A percentile compares a stretch with the other conserved stretches of the same genome.
phyloP scores from a whole-genome alignment of 2,329 filamentous ascomycete genomes.

The Tolypocladium endophyticum region DNA sequence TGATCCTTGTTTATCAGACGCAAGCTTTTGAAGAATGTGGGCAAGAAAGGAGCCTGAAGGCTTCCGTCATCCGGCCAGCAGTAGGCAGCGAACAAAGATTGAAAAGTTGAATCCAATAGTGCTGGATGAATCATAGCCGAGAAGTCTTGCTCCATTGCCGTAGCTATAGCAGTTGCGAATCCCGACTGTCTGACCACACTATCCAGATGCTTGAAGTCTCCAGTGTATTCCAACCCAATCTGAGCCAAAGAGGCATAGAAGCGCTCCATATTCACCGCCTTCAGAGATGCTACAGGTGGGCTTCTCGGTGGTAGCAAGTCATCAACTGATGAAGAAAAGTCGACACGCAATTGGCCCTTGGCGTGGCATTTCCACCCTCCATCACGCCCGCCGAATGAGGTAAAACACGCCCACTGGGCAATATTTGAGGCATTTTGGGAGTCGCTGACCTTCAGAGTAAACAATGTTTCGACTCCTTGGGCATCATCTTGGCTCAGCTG shows the following conservation, averaged over 20 bases:
- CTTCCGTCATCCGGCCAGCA: background rate
- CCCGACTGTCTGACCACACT: background rate
- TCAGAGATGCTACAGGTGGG: background rate
- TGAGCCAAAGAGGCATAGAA: background rate
- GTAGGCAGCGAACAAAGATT: background rate
- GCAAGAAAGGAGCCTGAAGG: background rate
- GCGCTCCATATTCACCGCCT: background rate
- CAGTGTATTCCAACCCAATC: background rate
- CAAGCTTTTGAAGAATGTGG: background rate
- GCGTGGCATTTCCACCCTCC: background rate
- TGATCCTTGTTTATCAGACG: background rate
- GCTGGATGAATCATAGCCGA: background rate
- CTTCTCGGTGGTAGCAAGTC: background rate
- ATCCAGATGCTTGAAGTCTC: background rate
- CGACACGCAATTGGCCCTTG: background rate
- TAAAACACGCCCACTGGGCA: background rate
- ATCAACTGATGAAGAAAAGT: background rate
- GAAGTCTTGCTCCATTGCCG: background rate
- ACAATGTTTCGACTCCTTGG: background rate
- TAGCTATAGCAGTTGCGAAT: background rate
- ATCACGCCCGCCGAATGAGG: background rate
- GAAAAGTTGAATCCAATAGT: background rate
- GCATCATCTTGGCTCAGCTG: background rate
- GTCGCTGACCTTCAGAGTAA: background rate
- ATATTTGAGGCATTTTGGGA: background rate